Evolutionary conservation across 1,139 yeast genomes (phyloP).

Genomic region (Lodderomyces oxycetoniae): DNA sequence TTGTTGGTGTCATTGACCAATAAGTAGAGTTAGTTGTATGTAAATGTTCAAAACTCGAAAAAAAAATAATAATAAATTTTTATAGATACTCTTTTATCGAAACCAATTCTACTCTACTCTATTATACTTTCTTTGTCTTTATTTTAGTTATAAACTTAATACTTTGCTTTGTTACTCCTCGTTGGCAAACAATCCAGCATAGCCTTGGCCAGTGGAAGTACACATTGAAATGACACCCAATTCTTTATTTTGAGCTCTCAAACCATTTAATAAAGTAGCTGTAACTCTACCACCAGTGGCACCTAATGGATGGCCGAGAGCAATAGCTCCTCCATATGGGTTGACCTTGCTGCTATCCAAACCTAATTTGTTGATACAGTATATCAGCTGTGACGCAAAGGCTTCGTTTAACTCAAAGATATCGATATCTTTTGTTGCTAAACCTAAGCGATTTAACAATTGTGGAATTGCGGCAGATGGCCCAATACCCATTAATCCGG

Average conservation of each 20-base stretch:
- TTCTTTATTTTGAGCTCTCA: conserved; percentile 24
- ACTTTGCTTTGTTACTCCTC: conserved; percentile 16
- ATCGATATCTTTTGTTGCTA: conserved; percentile 28
- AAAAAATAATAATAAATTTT: too few species aligned
- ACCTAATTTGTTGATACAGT: conserved; percentile 28
- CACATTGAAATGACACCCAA: conserved; percentile 41
- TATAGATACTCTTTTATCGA: too few species aligned
- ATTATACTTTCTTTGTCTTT: conserved; percentile 1
- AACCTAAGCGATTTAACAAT: conserved; percentile 22
- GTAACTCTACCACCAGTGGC: conserved; percentile 37
- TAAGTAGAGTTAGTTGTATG: too few species aligned
- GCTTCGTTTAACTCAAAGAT: conserved; percentile 40
- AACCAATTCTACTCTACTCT: too few species aligned
- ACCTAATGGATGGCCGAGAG: conserved; percentile 41
- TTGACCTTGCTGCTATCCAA: conserved; percentile 30
- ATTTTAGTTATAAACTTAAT: conserved; percentile 2
- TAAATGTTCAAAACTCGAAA: too few species aligned
- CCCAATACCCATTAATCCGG: conserved; percentile 38
- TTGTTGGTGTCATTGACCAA: conserved; percentile 30
- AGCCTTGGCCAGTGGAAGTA: conserved; percentile 42
- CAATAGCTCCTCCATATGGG: conserved; percentile 42
- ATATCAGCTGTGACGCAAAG: conserved; percentile 37
- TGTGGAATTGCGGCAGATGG: conserved; percentile 37
- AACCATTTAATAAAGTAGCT: conserved; percentile 32
- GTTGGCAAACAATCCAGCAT: conserved; percentile 33